These are phyloP conservation scores for Phellopilus nigrolimitatus DNA, from an alignment of 1,284 basidiomycete genomes.

Conservation along the genomic window DNA sequence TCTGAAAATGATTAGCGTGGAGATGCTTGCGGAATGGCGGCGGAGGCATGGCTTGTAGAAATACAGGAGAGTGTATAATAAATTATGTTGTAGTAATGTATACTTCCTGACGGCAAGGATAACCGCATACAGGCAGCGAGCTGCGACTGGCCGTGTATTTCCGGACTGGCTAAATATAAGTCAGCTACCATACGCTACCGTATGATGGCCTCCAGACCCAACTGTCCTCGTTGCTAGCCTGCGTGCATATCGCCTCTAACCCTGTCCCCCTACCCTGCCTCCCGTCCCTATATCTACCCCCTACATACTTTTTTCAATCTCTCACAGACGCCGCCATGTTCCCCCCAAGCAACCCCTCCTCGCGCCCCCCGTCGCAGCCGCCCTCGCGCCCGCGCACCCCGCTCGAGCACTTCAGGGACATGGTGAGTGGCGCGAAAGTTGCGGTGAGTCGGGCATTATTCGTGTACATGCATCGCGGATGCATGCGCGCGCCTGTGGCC, in stretches of 20 bases:
- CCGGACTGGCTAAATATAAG: too few species aligned
- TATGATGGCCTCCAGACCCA: background rate
- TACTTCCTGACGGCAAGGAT: too few species aligned
- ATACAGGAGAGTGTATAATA: background rate
- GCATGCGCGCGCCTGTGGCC: too few species aligned
- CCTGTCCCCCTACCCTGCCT: background rate
- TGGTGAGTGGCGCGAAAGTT: slow-evolving; percentile 17
- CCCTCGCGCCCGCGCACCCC: slow-evolving; percentile 22
- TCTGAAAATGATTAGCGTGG: slow-evolving; percentile 91
- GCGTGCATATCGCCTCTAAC: background rate
- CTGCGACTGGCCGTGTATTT: too few species aligned
- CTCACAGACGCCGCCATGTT: background rate
- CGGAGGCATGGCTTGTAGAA: slow-evolving; percentile 12
- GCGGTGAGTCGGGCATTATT: too few species aligned
- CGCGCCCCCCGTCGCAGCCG: slow-evolving; percentile 5
- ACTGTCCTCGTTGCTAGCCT: background rate
- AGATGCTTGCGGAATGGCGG: slow-evolving; percentile 57
- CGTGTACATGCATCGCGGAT: too few species aligned
- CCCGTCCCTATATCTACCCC: background rate
- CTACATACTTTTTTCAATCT: background rate
- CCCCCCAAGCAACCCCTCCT: slow-evolving; percentile 11
- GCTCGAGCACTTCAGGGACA: slow-evolving; percentile 22
- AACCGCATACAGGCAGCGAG: too few species aligned
- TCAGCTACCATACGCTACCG: background rate
- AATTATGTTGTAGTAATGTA: background rate